Conservation (phyloP, 441 rosid species). For the Adansonia madagascariensis region DNA sequence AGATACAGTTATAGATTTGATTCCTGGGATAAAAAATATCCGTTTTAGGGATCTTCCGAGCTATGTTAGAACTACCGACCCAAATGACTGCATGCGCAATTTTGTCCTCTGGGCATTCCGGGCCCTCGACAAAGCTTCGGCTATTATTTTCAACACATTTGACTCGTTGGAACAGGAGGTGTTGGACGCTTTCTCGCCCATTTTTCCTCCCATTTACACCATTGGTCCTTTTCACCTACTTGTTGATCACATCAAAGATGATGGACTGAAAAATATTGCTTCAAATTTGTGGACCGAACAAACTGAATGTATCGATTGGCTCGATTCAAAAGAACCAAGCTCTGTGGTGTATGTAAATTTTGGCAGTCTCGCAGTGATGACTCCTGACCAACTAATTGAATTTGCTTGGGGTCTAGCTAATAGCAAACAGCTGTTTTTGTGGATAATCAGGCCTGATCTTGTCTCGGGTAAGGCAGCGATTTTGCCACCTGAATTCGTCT, state of each 20-base stretch:
- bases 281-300: slow-evolving; percentile 44
- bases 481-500: slow-evolving; percentile 32
- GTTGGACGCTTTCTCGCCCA: slow-evolving; percentile 25
- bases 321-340: slow-evolving; percentile 32
- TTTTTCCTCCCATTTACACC: slow-evolving; percentile 18
- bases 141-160: slow-evolving; percentile 35
- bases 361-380: slow-evolving; percentile 9
- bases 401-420: slow-evolving; percentile 41
- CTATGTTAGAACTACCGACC: slow-evolving; percentile 24
- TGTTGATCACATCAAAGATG: slow-evolving; percentile 11
- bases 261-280: background rate
- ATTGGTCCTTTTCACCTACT: slow-evolving; percentile 40
- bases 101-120: background rate
- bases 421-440: slow-evolving; percentile 32
- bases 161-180: slow-evolving; percentile 33
- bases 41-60: slow-evolving; percentile 34
- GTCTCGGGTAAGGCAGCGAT: slow-evolving; percentile 27
- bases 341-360: slow-evolving; percentile 44
- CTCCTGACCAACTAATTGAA: slow-evolving; percentile 31
- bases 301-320: slow-evolving; percentile 39
- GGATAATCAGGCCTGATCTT: slow-evolving; percentile 37
- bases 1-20: slow-evolving; percentile 34
- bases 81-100: slow-evolving; percentile 26
- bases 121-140: slow-evolving; percentile 24
- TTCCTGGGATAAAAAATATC: slow-evolving; percentile 29